These are phyloP conservation scores for Clarireedia monteithiana DNA, from an alignment of 2,329 filamentous ascomycete genomes.

Conservation along the genomic window DNA sequence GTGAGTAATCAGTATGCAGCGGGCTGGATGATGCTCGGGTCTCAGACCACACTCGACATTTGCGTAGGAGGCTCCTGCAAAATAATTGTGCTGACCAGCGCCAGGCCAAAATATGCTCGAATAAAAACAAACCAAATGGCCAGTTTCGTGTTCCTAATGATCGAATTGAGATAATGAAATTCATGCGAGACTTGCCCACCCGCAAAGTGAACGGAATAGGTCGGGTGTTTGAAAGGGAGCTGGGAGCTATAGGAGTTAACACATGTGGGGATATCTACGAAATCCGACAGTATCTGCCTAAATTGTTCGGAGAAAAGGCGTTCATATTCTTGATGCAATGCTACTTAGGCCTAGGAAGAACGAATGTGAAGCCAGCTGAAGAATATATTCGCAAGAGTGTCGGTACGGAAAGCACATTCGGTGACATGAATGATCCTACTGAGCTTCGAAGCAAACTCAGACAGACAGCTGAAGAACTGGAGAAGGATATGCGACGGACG, in stretches of 20 bases:
- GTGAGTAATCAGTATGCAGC: not conserved
- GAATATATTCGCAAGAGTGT: slow-evolving; percentile 90
- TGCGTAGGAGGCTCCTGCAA: too few relatives aligned
- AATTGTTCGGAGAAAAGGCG: slow-evolving; percentile 85
- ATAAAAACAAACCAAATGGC: slow-evolving; percentile 93
- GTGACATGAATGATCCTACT: slow-evolving; percentile 62
- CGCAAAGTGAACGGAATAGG: slow-evolving; percentile 95
- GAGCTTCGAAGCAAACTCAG: slow-evolving; percentile 70
- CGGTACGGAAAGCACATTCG: slow-evolving; percentile 87
- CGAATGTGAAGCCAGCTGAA: slow-evolving; percentile 75
- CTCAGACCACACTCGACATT: not conserved
- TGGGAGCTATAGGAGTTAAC: slow-evolving; percentile 79
- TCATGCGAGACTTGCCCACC: slow-evolving; percentile 77
- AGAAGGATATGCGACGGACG: slow-evolving; percentile 72
- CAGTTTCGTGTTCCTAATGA: slow-evolving; percentile 73
- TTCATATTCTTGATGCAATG: slow-evolving; percentile 79
- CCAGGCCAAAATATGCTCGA: slow-evolving; percentile 83
- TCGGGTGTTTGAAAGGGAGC: slow-evolving; percentile 83
- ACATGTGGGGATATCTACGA: slow-evolving; percentile 83
- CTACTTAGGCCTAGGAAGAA: slow-evolving; percentile 80
- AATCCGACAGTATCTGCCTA: slow-evolving; percentile 63
- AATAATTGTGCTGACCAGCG: not conserved
- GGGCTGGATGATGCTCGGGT: not conserved
- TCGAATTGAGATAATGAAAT: slow-evolving; percentile 67
- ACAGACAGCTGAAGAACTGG: slow-evolving; percentile 76